Conservation (phyloP, 257 asterid genomes). For the Striga asiatica region DNA sequence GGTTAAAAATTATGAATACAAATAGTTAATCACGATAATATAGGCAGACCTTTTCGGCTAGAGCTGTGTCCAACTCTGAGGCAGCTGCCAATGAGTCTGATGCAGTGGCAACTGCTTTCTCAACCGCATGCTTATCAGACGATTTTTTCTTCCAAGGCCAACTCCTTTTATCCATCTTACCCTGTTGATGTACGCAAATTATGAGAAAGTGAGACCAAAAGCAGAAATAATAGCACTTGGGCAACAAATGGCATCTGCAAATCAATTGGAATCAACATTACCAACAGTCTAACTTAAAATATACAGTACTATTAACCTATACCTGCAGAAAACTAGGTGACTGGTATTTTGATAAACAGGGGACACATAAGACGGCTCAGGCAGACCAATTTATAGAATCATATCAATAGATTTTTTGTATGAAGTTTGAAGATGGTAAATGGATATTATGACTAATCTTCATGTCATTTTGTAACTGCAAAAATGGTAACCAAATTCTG, state of each 20-base stretch:
- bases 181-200: slow-evolving; percentile 19
- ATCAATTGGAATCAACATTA: too few relatives aligned
- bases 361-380: background rate
- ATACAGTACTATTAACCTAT: background rate
- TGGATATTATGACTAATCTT: background rate
- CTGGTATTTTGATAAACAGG: background rate
- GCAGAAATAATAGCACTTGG: background rate
- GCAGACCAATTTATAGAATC: background rate
- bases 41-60: slow-evolving; percentile 46
- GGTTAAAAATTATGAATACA: too few relatives aligned
- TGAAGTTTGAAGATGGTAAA: background rate
- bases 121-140: slow-evolving; percentile 60
- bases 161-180: slow-evolving; percentile 65
- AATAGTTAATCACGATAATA: background rate
- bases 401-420: background rate
- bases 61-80: slow-evolving; percentile 34
- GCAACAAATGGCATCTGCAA: background rate
- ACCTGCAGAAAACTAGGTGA: background rate
- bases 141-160: slow-evolving; percentile 99
- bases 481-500: background rate
- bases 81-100: slow-evolving; percentile 33
- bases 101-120: slow-evolving; percentile 30
- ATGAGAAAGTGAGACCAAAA: background rate
- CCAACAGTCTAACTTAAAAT: too few relatives aligned
- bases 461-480: background rate